Evolutionary conservation across 768 basidiomycete genomes (phyloP).

Genomic region (Paxillus involutus): DNA sequence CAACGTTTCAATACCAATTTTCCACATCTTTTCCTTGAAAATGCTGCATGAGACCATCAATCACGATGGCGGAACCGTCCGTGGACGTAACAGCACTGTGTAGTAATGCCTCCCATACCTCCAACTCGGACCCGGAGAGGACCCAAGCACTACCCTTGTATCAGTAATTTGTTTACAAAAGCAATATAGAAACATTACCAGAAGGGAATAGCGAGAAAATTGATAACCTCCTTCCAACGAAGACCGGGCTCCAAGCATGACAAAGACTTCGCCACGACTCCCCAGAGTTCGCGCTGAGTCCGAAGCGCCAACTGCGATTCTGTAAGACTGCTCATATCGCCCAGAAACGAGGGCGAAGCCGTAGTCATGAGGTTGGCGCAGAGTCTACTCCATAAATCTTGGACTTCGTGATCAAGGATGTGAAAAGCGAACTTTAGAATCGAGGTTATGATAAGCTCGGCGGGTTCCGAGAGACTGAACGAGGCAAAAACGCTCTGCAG

Average conservation of each 20-base stretch:
- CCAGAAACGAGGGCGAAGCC: slow-evolving; percentile 40
- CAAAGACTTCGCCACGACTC: slow-evolving; percentile 37
- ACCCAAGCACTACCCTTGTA: slow-evolving; percentile 40
- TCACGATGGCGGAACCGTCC: slow-evolving; percentile 7
- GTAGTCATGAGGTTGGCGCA: slow-evolving; percentile 47
- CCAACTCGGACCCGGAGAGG: slow-evolving; percentile 41
- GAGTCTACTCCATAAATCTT: slow-evolving; percentile 45
- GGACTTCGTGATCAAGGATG: slow-evolving; percentile 39
- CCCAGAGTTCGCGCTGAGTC: slow-evolving; percentile 47
- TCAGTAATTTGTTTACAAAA: slow-evolving; percentile 2
- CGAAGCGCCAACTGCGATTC: slow-evolving; percentile 22
- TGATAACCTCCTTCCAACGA: slow-evolving; percentile 41
- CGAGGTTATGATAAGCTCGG: slow-evolving; percentile 45
- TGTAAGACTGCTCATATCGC: slow-evolving; percentile 29
- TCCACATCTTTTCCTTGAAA: slow-evolving; percentile 14
- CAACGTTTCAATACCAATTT: slow-evolving; percentile 18
- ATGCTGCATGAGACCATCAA: slow-evolving; percentile 13
- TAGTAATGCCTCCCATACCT: slow-evolving; percentile 43
- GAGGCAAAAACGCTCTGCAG: slow-evolving; percentile 48
- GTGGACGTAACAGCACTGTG: slow-evolving; percentile 26
- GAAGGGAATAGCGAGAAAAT: slow-evolving; percentile 48
- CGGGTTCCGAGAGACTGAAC: slow-evolving; percentile 40
- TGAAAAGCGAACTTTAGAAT: slow-evolving; percentile 45
- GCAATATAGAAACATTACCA: slow-evolving; percentile 33
- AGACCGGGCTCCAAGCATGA: slow-evolving; percentile 21